A percentile compares a stretch with the other conserved stretches of the same genome.
These are phyloP conservation scores for Colletotrichum sp. DNA, from an alignment of 2,329 filamentous ascomycete species.

Conservation along the genomic window DNA sequence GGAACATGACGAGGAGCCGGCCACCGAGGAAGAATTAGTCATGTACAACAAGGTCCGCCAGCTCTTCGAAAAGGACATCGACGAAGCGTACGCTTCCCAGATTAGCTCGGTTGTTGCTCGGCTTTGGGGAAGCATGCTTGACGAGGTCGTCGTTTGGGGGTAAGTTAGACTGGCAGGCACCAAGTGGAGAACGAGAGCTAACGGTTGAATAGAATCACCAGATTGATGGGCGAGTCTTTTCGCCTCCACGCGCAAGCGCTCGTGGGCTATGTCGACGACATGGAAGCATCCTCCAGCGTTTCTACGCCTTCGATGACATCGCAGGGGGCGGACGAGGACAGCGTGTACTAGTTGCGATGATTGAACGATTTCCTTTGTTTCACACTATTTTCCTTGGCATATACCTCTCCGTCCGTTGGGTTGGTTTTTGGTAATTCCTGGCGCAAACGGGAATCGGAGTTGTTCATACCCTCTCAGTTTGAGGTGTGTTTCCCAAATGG, in stretches of 20 bases:
- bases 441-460: constrained; percentile 13
- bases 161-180: constrained; percentile 60
- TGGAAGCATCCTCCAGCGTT: constrained; percentile 71
- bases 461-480: constrained; percentile 14
- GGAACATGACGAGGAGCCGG: constrained; percentile 96
- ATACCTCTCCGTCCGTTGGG: constrained; percentile 42
- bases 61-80: constrained; percentile 89
- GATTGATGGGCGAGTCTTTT: constrained; percentile 98
- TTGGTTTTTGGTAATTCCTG: constrained; percentile 24
- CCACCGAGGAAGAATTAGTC: constrained; percentile 79
- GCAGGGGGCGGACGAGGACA: constrained; percentile 73
- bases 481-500: constrained; percentile 5
- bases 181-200: constrained; percentile 3
- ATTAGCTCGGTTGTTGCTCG: constrained; percentile 94
- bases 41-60: constrained; percentile 95
- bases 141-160: constrained; percentile 99
- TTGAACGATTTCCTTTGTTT: constrained; percentile 55
- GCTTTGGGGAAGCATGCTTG: constrained; percentile 97
- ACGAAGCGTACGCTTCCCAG: constrained; percentile 80
- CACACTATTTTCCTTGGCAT: constrained; percentile 47
- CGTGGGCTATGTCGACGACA: constrained; percentile 89
- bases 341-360: constrained; percentile 68
- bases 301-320: constrained; percentile 76
- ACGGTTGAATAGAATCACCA: constrained; percentile 72
- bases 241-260: constrained; percentile 95